Percentiles rank a stretch among this genome's conserved stretches.
Conservation (phyloP, 2,329 filamentous ascomycete genomes). For the Stagonosporopsis rhizophila region DNA sequence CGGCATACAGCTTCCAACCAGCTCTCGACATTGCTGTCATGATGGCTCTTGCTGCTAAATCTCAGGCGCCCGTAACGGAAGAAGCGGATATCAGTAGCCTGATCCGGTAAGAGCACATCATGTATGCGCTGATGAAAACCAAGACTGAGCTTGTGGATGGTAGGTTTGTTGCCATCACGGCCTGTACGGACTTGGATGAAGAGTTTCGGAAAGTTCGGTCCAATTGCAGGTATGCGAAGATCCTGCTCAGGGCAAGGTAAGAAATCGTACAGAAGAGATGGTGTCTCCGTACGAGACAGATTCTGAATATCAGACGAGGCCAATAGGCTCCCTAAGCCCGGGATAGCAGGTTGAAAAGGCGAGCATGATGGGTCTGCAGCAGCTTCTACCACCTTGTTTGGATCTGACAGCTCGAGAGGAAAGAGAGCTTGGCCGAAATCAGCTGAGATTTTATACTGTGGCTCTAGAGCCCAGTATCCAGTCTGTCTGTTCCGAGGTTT, state of each 20-base stretch:
- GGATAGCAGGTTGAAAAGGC: slow-evolving; percentile 27
- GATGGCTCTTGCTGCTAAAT: slow-evolving; percentile 16
- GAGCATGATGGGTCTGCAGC: slow-evolving; percentile 8
- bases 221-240: slow-evolving; percentile 13
- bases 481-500: slow-evolving; percentile 12
- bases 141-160: slow-evolving; percentile 31
- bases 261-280: slow-evolving; percentile 36
- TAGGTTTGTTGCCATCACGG: slow-evolving; percentile 17
- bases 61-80: slow-evolving; percentile 23
- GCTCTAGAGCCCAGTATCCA: slow-evolving; percentile 24
- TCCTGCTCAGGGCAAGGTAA: slow-evolving; percentile 28
- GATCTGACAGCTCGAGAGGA: slow-evolving; percentile 18
- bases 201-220: slow-evolving; percentile 32
- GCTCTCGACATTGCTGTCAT: slow-evolving; percentile 22
- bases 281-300: slow-evolving; percentile 15
- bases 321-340: slow-evolving; percentile 35
- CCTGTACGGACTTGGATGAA: slow-evolving; percentile 31
- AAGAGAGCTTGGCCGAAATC: slow-evolving; percentile 38
- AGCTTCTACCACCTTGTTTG: slow-evolving; percentile 6
- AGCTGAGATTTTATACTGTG: slow-evolving; percentile 26
- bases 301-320: slow-evolving; percentile 20
- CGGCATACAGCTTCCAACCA: slow-evolving; percentile 28
- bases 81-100: slow-evolving; percentile 41
- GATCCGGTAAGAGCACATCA: slow-evolving; percentile 42
- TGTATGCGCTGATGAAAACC: slow-evolving; percentile 31